Percentiles rank a stretch among this genome's conserved stretches.
Conservation (phyloP, 2,329 filamentous ascomycete genomes). For the Fonsecaea pugnacius region DNA sequence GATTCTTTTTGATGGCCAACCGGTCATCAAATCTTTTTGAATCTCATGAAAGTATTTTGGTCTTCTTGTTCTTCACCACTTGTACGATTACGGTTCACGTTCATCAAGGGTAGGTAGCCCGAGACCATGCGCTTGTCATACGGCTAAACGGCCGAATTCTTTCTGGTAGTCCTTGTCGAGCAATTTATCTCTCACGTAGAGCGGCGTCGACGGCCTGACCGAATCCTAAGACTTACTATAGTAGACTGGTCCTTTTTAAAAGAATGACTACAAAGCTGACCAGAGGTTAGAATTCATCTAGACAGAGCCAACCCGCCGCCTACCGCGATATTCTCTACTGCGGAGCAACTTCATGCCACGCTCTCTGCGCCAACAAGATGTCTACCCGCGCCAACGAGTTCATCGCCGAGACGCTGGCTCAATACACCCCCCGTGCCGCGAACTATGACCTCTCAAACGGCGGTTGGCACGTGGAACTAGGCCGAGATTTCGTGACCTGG, state of each 20-base stretch:
- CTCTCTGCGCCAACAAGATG: conserved; percentile 6
- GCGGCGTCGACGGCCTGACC: not conserved
- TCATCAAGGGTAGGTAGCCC: too few relatives aligned
- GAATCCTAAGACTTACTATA: not conserved
- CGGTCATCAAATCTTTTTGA: too few relatives aligned
- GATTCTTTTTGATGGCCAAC: too few relatives aligned
- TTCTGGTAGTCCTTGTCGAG: not conserved
- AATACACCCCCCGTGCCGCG: conserved; percentile 42
- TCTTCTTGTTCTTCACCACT: too few relatives aligned
- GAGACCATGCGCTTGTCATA: too few relatives aligned
- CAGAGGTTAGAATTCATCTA: too few relatives aligned
- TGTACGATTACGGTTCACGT: too few relatives aligned
- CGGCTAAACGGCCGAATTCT: too few relatives aligned
- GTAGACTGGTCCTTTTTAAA: not conserved
- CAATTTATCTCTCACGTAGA: not conserved
- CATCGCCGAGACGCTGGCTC: conserved; percentile 19
- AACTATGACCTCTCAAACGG: conserved; percentile 44
- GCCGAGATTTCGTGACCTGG: conserved; percentile 44
- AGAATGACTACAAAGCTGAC: not conserved
- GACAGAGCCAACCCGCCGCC: too few relatives aligned
- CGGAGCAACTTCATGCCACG: not conserved
- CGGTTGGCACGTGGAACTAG: conserved; percentile 48
- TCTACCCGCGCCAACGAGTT: conserved; percentile 6
- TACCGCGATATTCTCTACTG: too few relatives aligned
- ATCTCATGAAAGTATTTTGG: too few relatives aligned